Evolutionary conservation across 192 early-diverging fungal species (phyloP), one percentile per base, ranked within the genome.

Genomic region (Podila epigama): DNA sequence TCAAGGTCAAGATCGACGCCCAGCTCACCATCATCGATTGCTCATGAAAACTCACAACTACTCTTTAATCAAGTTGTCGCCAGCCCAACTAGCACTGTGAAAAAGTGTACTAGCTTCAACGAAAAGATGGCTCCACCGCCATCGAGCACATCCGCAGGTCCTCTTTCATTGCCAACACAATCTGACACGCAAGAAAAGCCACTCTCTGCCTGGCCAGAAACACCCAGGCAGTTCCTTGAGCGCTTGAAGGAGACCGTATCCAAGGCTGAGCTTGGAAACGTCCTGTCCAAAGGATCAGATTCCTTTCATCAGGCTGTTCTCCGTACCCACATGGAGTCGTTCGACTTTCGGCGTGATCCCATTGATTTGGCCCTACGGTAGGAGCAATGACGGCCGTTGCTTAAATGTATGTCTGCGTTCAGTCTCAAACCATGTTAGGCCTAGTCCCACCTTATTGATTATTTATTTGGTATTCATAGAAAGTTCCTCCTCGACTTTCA

Each of bases 401-500:
- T 65, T 64, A n/a, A n/a, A n/a, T n/a, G n/a, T n/a, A n/a, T n/a
- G n/a, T n/a, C n/a, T n/a, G n/a, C n/a, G n/a, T n/a, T n/a, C n/a
- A n/a, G n/a, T n/a, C n/a, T n/a, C n/a, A n/a, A n/a, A n/a, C n/a
- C n/a, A n/a, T n/a, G n/a, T n/a, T n/a, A n/a, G n/a, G n/a, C n/a
- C n/a, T n/a, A n/a, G n/a, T n/a, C n/a, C n/a, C n/a, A n/a, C n/a
- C n/a, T 55, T n/a, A 50, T 33, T 40, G 18, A 54, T 33, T 61
- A 20, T 53, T 60, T 39, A 51, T 29, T 15, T 35, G 6, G 27
- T 33, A 50, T 34, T n/a, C 56, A 51, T 67, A 88, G 93, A 60
- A 89, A 88, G 81, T 84, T 94, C 41, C 81, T 95, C 53, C 83
- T 87, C 41, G 84, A 89, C 72, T 86, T 93, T 44, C 84, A 87